phyloP scores from a whole-genome alignment of 345 rosid species.

The Capsella bursapastoris region DNA sequence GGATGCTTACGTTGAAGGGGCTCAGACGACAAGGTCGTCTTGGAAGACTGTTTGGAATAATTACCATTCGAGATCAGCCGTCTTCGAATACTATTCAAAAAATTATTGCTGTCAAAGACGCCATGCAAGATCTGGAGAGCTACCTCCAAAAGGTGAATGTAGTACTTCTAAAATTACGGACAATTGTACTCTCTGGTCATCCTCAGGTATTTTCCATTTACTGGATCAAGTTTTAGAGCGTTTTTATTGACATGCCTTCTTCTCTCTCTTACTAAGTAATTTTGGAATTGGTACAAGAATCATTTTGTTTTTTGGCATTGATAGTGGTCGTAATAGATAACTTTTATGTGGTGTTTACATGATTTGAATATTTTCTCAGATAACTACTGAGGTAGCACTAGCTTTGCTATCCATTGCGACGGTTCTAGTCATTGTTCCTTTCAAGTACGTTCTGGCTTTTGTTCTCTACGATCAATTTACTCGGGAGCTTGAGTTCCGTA shows the following conservation, averaged over 20 bases:
- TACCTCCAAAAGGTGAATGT: slow-evolving; percentile 89
- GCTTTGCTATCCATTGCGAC: slow-evolving; percentile 64
- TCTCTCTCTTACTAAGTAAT: slow-evolving; percentile 5
- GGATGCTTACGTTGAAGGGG: slow-evolving; percentile 86
- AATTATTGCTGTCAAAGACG: slow-evolving; percentile 90
- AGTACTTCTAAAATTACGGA: slow-evolving; percentile 71
- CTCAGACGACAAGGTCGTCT: slow-evolving; percentile 93
- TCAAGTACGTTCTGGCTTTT: slow-evolving; percentile 77
- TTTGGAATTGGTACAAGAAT: neutral
- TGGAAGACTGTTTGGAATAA: slow-evolving; percentile 82
- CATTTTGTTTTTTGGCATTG: neutral
- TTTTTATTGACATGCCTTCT: neutral
- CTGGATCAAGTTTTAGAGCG: slow-evolving; percentile 2
- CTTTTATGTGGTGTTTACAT: slow-evolving; percentile 1
- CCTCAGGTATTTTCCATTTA: slow-evolving; percentile 73
- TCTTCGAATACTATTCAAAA: slow-evolving; percentile 96
- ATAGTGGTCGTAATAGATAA: neutral
- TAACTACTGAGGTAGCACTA: slow-evolving; percentile 82
- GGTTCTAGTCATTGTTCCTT: slow-evolving; percentile 67
- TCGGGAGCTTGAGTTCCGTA: slow-evolving; percentile 82
- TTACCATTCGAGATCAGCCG: slow-evolving; percentile 90
- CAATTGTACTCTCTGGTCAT: slow-evolving; percentile 83
- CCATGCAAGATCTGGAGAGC: slow-evolving; percentile 83
- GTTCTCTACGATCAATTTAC: slow-evolving; percentile 79
- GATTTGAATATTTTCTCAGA: slow-evolving; percentile 48